Base-by-base conservation (phyloP, 73 alveolate genomes). In the Strombidium stylifer region DNA sequence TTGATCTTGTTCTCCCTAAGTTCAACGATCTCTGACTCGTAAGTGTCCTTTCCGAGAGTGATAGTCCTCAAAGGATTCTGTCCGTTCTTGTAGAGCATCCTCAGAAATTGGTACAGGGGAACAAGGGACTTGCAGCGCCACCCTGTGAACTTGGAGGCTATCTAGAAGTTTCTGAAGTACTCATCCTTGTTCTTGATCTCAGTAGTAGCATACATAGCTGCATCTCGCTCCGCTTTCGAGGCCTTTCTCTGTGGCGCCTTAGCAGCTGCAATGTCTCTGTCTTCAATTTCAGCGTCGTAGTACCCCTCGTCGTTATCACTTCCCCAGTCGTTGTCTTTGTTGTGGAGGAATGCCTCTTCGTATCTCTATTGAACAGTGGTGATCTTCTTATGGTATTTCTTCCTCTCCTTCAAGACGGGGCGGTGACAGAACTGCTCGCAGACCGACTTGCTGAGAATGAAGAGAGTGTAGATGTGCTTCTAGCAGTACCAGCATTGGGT, bases 401-500 rank as follows among this genome's bases (percentile, higher is more conserved):
- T 14, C 41, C 47, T 46, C 32, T 64, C 78, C 30, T 46, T 64
- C 10, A n/a, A n/a, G n/a, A n/a, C n/a, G n/a, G n/a, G n/a, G n/a
- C 14, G n/a, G n/a, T n/a, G n/a, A n/a, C n/a, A n/a, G n/a, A n/a
- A n/a, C n/a, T n/a, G n/a, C n/a, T n/a, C n/a, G n/a, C n/a, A n/a
- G n/a, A n/a, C n/a, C n/a, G n/a, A n/a, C 58, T 71, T 34, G 49
- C 78, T 64, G 7, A 61, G 55, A 6, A 55, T 60, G 37, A 62
- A 23, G 18, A 74, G 73, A 6, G 87, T 61, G 37, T 74, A 78
- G 18, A 50, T 27, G 45, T 67, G 59, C 21, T 56, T 66, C 40
- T 67, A 69, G 28, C 89, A 78, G 16, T 67, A 35, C 82, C 83
- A 78, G 36, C 89, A 78, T 32, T 78, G 46, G 60, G 49, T 14